A percentile compares a stretch with the other conserved stretches of the same genome.
Conservation (phyloP, 2,329 filamentous ascomycete genomes). For the Penicillium aurantiogriseum region DNA sequence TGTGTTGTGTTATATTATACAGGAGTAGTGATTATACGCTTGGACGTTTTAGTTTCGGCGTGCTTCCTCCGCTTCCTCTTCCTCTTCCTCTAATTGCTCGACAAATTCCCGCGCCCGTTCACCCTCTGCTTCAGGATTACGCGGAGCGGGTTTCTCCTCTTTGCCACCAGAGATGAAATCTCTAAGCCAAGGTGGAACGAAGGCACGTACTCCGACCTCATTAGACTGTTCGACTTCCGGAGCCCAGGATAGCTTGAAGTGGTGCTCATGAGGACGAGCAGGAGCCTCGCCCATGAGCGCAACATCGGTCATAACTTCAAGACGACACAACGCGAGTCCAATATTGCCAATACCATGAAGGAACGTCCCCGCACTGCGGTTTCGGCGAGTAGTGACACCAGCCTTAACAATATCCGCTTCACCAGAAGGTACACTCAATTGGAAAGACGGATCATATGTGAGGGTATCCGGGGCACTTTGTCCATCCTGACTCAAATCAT, state of each 20-base stretch:
- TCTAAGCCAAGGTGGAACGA: constrained; percentile 75
- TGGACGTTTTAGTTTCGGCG: neutral
- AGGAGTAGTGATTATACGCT: constrained; percentile 9
- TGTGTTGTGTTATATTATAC: constrained; percentile 23
- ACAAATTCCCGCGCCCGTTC: constrained; percentile 38
- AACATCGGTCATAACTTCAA: constrained; percentile 88
- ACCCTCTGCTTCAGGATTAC: constrained; percentile 26
- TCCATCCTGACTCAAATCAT: constrained; percentile 48
- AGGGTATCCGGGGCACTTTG: constrained; percentile 51
- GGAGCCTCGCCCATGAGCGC: constrained; percentile 66
- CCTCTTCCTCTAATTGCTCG: constrained; percentile 39
- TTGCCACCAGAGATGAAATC: constrained; percentile 43
- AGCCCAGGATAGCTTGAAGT: constrained; percentile 60
- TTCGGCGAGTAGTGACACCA: constrained; percentile 48
- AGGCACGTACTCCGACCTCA: constrained; percentile 67
- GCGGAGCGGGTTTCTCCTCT: constrained; percentile 37
- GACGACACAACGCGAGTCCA: constrained; percentile 78
- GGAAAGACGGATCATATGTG: constrained; percentile 32
- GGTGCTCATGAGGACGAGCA: constrained; percentile 58
- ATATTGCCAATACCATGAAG: constrained; percentile 77
- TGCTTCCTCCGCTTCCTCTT: constrained; percentile 16
- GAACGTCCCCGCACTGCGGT: constrained; percentile 75
- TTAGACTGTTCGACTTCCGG: constrained; percentile 43
- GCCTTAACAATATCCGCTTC: constrained; percentile 56
- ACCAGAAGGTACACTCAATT: constrained; percentile 32